Percentiles rank a stretch among this genome's conserved stretches.
phyloP scores from a whole-genome alignment of 129 eudicot species.

The Silybum marianum region DNA sequence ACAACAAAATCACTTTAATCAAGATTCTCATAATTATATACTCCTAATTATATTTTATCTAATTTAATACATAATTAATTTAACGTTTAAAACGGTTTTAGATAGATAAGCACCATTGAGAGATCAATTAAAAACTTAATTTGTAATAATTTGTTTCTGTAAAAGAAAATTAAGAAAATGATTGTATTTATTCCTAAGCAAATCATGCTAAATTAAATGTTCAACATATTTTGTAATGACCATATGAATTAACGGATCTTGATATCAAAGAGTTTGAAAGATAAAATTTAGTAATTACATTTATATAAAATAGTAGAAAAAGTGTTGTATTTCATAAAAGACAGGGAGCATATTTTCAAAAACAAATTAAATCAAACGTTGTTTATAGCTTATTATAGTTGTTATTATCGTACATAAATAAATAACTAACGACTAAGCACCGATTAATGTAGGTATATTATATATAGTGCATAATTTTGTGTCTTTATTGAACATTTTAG shows the following conservation, averaged over 20 bases:
- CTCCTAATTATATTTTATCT: not conserved
- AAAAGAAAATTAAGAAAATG: not conserved
- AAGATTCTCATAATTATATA: conserved; percentile 17
- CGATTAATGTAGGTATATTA: too few relatives aligned
- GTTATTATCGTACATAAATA: too few relatives aligned
- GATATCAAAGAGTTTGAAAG: not conserved
- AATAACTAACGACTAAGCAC: not conserved
- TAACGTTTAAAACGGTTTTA: not conserved
- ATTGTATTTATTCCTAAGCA: not conserved
- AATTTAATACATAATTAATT: not conserved
- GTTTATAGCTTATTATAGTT: not conserved
- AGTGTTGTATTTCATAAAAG: not conserved
- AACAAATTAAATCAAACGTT: not conserved
- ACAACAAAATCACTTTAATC: conserved; percentile 15
- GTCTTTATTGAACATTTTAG: not conserved
- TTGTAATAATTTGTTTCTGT: not conserved
- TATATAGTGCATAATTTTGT: not conserved
- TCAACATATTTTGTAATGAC: not conserved
- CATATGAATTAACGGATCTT: not conserved
- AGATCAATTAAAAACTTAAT: not conserved
- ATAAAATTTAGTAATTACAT: too few relatives aligned
- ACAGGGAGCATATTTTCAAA: not conserved
- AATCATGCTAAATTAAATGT: not conserved
- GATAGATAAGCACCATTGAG: not conserved
- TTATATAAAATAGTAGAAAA: too few relatives aligned